These are phyloP conservation scores for Marasmius sp. DNA, from an alignment of 1,284 basidiomycete genomes.

Conservation along the genomic window DNA sequence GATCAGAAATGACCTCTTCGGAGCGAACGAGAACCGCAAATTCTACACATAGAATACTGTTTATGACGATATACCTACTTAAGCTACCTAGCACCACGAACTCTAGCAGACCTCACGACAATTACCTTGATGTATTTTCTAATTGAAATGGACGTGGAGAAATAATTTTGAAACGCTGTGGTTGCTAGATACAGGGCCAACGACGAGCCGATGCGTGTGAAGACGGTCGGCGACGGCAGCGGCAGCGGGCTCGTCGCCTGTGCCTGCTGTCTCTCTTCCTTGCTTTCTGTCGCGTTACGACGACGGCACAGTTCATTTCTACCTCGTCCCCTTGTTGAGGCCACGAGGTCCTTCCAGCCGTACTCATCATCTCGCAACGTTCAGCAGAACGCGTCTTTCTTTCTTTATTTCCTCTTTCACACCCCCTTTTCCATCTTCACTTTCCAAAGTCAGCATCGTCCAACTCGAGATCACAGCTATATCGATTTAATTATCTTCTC, in stretches of 20 bases:
- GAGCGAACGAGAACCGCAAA: conserved; percentile 83
- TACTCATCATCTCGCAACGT: neutral
- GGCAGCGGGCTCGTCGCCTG: too few relatives aligned
- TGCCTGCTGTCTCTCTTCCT: neutral
- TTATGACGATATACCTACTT: too few relatives aligned
- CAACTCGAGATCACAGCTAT: conserved; percentile 13
- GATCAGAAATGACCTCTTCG: conserved; percentile 84
- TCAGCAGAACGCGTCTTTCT: conserved; percentile 41
- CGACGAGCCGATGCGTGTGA: too few relatives aligned
- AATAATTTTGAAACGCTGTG: too few relatives aligned
- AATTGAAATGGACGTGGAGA: too few relatives aligned
- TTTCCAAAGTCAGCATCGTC: conserved; percentile 20
- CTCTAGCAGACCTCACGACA: too few relatives aligned
- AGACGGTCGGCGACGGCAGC: too few relatives aligned
- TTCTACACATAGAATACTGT: conserved; percentile 59
- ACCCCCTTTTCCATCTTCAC: conserved; percentile 26
- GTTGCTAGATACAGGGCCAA: too few relatives aligned
- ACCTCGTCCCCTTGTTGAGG: conserved; percentile 1
- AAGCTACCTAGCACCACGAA: too few relatives aligned
- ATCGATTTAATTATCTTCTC: conserved; percentile 19
- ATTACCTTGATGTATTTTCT: too few relatives aligned
- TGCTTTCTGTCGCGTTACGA: conserved; percentile 12
- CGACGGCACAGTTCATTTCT: conserved; percentile 7
- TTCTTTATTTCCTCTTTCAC: conserved; percentile 27
- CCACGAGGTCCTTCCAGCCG: conserved; percentile 5